phyloP scores from a whole-genome alignment of 345 rosid species.

The Pistacia vera region DNA sequence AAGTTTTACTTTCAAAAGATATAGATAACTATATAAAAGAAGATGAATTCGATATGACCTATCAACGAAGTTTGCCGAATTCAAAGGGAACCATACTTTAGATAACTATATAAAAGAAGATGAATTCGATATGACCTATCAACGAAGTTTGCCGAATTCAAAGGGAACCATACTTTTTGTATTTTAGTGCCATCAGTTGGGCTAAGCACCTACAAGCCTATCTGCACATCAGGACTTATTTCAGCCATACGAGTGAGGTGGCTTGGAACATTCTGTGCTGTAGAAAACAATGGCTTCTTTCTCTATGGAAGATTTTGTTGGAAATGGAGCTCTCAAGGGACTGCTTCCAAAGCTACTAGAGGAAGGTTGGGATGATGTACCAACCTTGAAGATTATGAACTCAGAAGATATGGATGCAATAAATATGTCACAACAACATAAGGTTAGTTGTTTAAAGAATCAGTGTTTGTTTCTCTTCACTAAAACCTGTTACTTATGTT shows the following conservation, averaged over 20 bases:
- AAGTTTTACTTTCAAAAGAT: neutral
- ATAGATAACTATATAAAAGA: neutral
- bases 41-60: neutral
- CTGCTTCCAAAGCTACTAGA: constrained; percentile 58
- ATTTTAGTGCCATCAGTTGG: constrained; percentile 3
- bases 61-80: constrained; percentile 13
- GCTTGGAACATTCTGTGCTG: constrained; percentile 7
- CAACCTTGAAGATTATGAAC: constrained; percentile 68
- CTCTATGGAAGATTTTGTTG: constrained; percentile 63
- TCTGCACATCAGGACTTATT: neutral
- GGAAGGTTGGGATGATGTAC: constrained; percentile 81
- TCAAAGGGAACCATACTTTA: neutral
- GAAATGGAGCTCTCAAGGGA: constrained; percentile 48
- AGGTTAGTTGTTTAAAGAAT: constrained; percentile 33
- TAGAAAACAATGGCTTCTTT: constrained; percentile 54
- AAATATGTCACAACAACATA: constrained; percentile 55
- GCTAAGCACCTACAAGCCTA: neutral
- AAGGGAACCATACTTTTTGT: neutral
- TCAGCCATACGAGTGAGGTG: neutral
- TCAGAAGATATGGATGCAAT: constrained; percentile 57
- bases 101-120: neutral
- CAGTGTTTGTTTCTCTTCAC: neutral
- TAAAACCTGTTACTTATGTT: constrained; percentile 5
- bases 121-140: neutral
- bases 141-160: constrained; percentile 13